These are phyloP conservation scores for Ophiocordyceps australis DNA, from an alignment of 2,329 filamentous ascomycete species.

Conservation along the genomic window DNA sequence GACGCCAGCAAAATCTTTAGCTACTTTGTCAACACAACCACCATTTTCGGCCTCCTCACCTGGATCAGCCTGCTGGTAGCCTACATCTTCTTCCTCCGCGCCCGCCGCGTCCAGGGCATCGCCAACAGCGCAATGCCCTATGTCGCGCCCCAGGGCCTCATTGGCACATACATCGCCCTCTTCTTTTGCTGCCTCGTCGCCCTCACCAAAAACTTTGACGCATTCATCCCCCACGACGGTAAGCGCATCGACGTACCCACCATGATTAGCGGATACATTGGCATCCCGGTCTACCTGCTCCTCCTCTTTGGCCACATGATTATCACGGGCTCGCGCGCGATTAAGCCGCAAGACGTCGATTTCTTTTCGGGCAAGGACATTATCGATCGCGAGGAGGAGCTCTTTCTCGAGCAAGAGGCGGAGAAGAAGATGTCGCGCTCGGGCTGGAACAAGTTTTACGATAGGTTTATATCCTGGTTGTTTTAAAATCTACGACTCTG, in stretches of 20 bases:
- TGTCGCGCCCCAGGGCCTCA: constrained; percentile 52
- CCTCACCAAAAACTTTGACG: constrained; percentile 67
- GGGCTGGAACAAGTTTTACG: constrained; percentile 15
- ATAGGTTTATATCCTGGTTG: constrained; percentile 17
- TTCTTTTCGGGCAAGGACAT: constrained; percentile 56
- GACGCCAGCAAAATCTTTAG: constrained; percentile 37
- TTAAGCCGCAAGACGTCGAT: constrained; percentile 43
- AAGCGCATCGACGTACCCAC: constrained; percentile 52
- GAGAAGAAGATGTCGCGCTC: constrained; percentile 8
- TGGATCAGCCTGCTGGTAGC: constrained; percentile 52
- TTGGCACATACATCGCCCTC: constrained; percentile 49
- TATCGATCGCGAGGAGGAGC: constrained; percentile 55
- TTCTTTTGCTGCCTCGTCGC: constrained; percentile 55
- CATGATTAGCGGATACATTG: constrained; percentile 62
- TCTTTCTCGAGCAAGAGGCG: constrained; percentile 33
- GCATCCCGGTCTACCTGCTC: constrained; percentile 56
- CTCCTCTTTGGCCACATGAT: constrained; percentile 54
- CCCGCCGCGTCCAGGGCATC: constrained; percentile 41
- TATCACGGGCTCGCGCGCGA: constrained; percentile 29
- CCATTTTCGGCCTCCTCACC: constrained; percentile 46
- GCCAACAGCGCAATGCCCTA: constrained; percentile 39
- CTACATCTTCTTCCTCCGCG: constrained; percentile 48
- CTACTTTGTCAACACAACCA: constrained; percentile 51
- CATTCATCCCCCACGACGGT: constrained; percentile 38
- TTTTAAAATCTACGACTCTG: too few species aligned